Evolutionary conservation across 345 rosid species (phyloP).

Genomic region (Balakata baccata): DNA sequence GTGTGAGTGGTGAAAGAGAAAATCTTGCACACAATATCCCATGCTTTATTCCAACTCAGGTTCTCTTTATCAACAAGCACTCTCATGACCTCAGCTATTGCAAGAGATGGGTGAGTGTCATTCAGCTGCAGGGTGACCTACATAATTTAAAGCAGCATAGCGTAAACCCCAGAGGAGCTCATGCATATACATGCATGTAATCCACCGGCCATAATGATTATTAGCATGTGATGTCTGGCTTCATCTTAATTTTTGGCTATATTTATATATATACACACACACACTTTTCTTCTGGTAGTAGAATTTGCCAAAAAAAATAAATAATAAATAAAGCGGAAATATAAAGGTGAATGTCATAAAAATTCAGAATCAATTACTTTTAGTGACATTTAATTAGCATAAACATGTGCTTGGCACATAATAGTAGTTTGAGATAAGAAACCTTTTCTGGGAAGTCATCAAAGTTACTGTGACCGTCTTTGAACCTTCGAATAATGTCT

Average conservation of each 20-base stretch:
- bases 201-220: constrained; percentile 1
- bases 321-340: not conserved
- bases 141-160: constrained; percentile 6
- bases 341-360: not conserved
- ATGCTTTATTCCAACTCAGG: constrained; percentile 39
- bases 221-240: not conserved
- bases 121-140: constrained; percentile 50
- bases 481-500: constrained; percentile 50
- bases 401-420: not conserved
- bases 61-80: constrained; percentile 47
- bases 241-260: not conserved
- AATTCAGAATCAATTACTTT: not conserved
- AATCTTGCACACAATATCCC: constrained; percentile 37
- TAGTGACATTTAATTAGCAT: not conserved
- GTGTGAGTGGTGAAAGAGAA: constrained; percentile 50
- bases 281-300: not conserved
- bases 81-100: constrained; percentile 46
- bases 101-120: constrained; percentile 52
- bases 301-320: not conserved
- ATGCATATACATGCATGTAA: not conserved
- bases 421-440: not conserved
- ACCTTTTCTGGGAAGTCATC: constrained; percentile 44
- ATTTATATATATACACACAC: not conserved
- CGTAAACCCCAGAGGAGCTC: not conserved
- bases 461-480: constrained; percentile 39